Conservation (phyloP, 805 yeast species). For the Monosporozyma siamensis region DNA sequence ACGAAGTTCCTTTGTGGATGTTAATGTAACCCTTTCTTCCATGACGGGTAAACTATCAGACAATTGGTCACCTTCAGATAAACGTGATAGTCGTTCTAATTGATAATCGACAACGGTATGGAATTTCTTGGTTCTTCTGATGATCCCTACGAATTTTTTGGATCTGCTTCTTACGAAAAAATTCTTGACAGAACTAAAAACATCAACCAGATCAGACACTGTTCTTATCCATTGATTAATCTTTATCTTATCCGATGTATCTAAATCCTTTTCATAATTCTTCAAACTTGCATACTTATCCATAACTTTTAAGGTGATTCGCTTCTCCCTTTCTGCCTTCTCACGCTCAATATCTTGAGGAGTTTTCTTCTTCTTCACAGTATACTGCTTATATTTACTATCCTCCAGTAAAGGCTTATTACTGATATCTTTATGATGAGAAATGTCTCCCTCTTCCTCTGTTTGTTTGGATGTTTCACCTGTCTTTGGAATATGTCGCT, state of each 20-base stretch:
- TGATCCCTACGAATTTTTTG: constrained; percentile 57
- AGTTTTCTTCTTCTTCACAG: constrained; percentile 22
- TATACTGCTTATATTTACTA: constrained; percentile 22
- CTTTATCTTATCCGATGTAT: constrained; percentile 27
- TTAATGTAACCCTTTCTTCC: constrained; percentile 35
- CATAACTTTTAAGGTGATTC: constrained; percentile 47
- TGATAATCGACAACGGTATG: constrained; percentile 64
- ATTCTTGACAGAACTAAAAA: constrained; percentile 65
- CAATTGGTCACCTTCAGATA: constrained; percentile 46
- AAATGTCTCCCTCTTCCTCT: neutral
- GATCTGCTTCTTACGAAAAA: constrained; percentile 74
- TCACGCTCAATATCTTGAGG: constrained; percentile 35
- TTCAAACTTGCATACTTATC: constrained; percentile 48
- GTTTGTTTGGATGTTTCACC: constrained; percentile 1
- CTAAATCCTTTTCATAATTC: constrained; percentile 32
- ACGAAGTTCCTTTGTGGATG: constrained; percentile 54
- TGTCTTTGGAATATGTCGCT: constrained; percentile 1
- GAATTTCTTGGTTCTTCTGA: constrained; percentile 50
- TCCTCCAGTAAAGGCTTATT: constrained; percentile 28
- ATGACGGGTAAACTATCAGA: constrained; percentile 30
- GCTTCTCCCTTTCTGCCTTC: constrained; percentile 44
- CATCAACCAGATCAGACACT: constrained; percentile 75
- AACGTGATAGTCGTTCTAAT: constrained; percentile 54
- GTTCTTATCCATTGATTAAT: constrained; percentile 70
- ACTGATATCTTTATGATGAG: neutral